Base-by-base conservation (phyloP, 352 stramenopile species). In the Saprolegnia parasitica region DNA sequence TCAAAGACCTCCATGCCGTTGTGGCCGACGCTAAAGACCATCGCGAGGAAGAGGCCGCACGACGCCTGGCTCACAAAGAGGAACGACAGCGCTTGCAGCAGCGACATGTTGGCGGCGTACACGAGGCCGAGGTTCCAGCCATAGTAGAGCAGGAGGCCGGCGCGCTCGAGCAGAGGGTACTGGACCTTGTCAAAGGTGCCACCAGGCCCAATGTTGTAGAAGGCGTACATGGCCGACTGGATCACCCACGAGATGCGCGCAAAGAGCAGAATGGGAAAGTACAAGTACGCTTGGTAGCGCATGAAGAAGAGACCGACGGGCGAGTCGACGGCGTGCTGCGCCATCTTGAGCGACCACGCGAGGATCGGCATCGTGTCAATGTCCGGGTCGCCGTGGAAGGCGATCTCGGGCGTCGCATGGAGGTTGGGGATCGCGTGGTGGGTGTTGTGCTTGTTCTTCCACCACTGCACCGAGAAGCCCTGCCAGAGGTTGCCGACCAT, bases 371-470 rank as follows among this genome's bases (percentile, higher is more conserved):
- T 98, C 0, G 96, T 99, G 82, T 99, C 96, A 73, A 99, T 99
- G 72, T 99, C 97, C 15, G 97, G 96, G 81, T 99, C 97, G 50
- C 95, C 97, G 76, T 96, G 87, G 72, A 92, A 83, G 39, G 81
- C 78, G 40, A 93, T 83, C 24, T 90, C 88, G 20, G 76, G 78
- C 68, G 90, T 90, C 52, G 91, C 96, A 77, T 99, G 91, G 46
- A 99, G 79, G 80, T 99, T 99, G 29, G 97, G 96, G 46, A 99
- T 96, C 21, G 96, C 95, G 78, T 99, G 96, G 83, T 99, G 97
- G 57, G 96, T 97, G 78, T 99, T 99, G 87, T 99, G 97, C 84
- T 98, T 98, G 83, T 98, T 98, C 77, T 98, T 98, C 95, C 93
- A 98, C 95, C 93, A 98, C 66, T 91, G 83, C 56, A 98, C 94